Evolutionary conservation across 345 rosid genomes (phyloP).

Genomic region (Atalantia buxifolia): DNA sequence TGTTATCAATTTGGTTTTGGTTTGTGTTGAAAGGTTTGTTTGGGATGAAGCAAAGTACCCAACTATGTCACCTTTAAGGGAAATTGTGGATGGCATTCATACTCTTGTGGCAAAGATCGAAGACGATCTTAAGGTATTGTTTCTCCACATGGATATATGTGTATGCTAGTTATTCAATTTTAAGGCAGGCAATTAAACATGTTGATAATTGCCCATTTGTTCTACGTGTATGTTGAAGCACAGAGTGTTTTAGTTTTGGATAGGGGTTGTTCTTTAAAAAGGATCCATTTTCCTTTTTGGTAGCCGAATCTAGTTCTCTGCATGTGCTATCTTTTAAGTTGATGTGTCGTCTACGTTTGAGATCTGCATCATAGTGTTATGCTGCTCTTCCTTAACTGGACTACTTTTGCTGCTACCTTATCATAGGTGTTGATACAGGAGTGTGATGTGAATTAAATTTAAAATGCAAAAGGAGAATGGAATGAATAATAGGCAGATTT

Average conservation of each 20-base stretch:
- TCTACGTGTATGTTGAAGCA: neutral
- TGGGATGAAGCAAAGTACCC: slow-evolving; percentile 99
- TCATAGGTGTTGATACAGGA: neutral
- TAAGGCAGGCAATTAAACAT: neutral
- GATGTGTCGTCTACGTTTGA: neutral
- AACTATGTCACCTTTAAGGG: slow-evolving; percentile 86
- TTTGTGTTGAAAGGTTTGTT: slow-evolving; percentile 60
- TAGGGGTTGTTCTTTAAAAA: neutral
- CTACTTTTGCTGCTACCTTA: neutral
- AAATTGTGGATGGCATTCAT: slow-evolving; percentile 79
- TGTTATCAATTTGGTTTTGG: slow-evolving; percentile 13
- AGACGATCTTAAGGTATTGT: slow-evolving; percentile 96
- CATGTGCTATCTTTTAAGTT: neutral
- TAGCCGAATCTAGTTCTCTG: neutral
- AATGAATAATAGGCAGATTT: neutral
- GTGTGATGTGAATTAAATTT: neutral
- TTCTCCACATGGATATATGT: neutral
- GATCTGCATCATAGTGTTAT: neutral
- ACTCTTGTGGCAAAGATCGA: slow-evolving; percentile 84
- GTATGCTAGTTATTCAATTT: neutral
- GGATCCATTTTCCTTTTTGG: neutral
- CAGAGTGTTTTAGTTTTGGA: neutral
- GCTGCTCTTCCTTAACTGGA: neutral
- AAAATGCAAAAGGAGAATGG: neutral
- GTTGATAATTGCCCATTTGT: neutral